Conservation (phyloP, 176 grass and related monocot species). For the Carex pumila region DNA sequence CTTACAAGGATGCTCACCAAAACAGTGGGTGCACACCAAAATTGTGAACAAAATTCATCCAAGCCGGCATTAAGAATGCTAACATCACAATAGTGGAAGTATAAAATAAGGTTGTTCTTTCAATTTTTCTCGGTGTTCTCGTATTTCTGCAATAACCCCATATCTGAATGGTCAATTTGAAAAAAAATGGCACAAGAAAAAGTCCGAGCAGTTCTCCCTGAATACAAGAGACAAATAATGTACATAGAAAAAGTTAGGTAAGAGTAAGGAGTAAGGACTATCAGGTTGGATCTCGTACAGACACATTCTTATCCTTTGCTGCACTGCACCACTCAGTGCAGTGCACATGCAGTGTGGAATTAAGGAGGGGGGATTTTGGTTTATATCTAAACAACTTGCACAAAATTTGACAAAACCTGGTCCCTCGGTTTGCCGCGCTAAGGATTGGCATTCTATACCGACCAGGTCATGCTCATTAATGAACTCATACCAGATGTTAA, state of each 20-base stretch:
- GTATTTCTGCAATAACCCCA: constrained; percentile 37
- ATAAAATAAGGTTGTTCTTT: constrained; percentile 59
- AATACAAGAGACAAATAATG: constrained; percentile 2
- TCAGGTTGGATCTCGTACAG: background rate
- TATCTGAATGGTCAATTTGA: constrained; percentile 47
- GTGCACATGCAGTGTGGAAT: background rate
- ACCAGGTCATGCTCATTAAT: background rate
- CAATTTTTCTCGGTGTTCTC: constrained; percentile 34
- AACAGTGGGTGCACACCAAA: constrained; percentile 60
- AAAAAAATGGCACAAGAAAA: constrained; percentile 64
- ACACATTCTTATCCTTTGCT: background rate
- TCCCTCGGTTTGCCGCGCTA: background rate
- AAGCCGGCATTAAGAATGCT: constrained; percentile 61
- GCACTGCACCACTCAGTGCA: background rate
- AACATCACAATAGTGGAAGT: constrained; percentile 36
- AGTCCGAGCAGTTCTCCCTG: constrained; percentile 77
- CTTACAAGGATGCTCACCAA: constrained; percentile 43
- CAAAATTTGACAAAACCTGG: background rate
- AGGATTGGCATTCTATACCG: constrained; percentile 2
- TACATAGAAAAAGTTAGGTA: constrained; percentile 15
- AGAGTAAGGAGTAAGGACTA: background rate
- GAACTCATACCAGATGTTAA: background rate
- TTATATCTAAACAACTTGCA: background rate
- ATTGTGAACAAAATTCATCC: constrained; percentile 56
- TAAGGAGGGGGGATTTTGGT: too few relatives aligned